Evolutionary conservation across 1,139 yeast species (phyloP).

Genomic region (Pichia terricola): DNA sequence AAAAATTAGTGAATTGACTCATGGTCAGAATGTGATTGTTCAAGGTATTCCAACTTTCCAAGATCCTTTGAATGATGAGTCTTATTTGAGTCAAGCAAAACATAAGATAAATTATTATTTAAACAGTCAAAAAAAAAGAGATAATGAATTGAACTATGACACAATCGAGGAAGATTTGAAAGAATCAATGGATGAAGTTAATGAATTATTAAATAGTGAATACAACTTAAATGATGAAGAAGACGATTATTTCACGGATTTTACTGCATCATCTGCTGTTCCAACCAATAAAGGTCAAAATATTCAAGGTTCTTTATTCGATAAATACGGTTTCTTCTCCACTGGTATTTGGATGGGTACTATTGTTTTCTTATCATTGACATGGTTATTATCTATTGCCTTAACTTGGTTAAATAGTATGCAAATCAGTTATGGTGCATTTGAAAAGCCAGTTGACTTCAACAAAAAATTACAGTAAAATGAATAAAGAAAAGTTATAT

Average conservation of each 20-base stretch:
- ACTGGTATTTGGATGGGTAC: slow-evolving; percentile 63
- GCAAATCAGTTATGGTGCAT: slow-evolving; percentile 62
- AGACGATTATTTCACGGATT: background rate
- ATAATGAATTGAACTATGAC: slow-evolving; percentile 17
- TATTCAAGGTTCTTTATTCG: slow-evolving; percentile 30
- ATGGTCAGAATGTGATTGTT: slow-evolving; percentile 11
- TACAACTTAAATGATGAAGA: slow-evolving; percentile 5
- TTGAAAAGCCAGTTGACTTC: slow-evolving; percentile 57
- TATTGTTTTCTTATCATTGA: slow-evolving; percentile 45
- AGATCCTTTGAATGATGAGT: slow-evolving; percentile 7
- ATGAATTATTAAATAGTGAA: slow-evolving; percentile 20
- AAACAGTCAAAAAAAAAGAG: slow-evolving; percentile 6
- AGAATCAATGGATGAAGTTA: slow-evolving; percentile 23
- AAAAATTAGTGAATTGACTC: background rate
- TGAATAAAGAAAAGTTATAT: background rate
- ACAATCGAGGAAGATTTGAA: slow-evolving; percentile 20
- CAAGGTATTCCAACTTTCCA: slow-evolving; percentile 25
- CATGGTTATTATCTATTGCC: slow-evolving; percentile 44
- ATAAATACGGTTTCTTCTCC: slow-evolving; percentile 42
- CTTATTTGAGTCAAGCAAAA: slow-evolving; percentile 1
- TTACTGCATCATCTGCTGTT: background rate
- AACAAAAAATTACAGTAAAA: slow-evolving; percentile 51
- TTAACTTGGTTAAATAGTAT: slow-evolving; percentile 52
- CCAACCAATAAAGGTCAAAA: background rate
- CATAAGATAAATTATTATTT: background rate